A percentile compares a stretch with the other conserved stretches of the same genome.
Conservation (phyloP, 108 stramenopile genomes). For the Chaetoceros muelleri region DNA sequence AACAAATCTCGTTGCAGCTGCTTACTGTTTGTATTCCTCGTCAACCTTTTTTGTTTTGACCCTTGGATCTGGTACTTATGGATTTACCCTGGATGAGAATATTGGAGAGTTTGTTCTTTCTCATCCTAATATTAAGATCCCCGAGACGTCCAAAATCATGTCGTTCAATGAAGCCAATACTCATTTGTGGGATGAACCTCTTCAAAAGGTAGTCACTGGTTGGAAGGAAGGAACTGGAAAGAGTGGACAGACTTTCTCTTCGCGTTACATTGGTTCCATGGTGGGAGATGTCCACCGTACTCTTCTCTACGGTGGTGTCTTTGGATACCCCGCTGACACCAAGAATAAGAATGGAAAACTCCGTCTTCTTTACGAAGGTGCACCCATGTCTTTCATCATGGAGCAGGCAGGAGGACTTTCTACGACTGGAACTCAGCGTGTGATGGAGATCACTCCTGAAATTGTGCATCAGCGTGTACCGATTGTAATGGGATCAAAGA, state of each 20-base stretch:
- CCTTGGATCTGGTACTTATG: conserved; percentile 59
- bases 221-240: conserved; percentile 39
- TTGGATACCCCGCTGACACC: conserved; percentile 79
- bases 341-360: conserved; percentile 64
- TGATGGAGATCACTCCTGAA: conserved; percentile 30
- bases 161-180: conserved; percentile 88
- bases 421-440: conserved; percentile 27
- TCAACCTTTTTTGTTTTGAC: conserved; percentile 87
- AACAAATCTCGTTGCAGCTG: conserved; percentile 63
- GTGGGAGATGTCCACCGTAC: conserved; percentile 94
- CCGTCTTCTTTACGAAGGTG: conserved; percentile 55
- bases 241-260: conserved; percentile 35
- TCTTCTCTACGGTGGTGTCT: conserved; percentile 87
- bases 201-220: conserved; percentile 36
- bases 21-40: conserved; percentile 87
- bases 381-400: conserved; percentile 88
- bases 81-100: conserved; percentile 86
- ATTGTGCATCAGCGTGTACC: conserved; percentile 50
- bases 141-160: conserved; percentile 66
- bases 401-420: conserved; percentile 80
- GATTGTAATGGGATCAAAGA: conserved; percentile 67
- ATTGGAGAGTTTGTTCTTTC: conserved; percentile 89
- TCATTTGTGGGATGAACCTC: conserved; percentile 55
- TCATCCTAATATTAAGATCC: conserved; percentile 64
- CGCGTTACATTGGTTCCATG: conserved; percentile 91